phyloP scores from a whole-genome alignment of 2,329 filamentous ascomycete species.

The Cladophialophora carrionii region DNA sequence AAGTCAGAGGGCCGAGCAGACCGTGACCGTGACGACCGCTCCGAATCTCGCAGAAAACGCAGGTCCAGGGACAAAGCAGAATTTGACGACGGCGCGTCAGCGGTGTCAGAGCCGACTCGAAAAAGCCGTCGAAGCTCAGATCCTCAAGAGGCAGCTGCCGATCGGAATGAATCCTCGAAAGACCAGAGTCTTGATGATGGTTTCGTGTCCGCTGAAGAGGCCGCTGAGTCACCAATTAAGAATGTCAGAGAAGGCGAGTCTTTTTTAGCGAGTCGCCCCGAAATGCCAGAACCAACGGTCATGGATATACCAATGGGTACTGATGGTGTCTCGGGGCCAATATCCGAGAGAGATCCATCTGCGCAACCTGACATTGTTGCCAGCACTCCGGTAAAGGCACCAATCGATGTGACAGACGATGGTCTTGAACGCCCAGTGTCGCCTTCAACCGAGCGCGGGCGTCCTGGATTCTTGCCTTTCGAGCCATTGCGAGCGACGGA shows the following conservation, averaged over 20 bases:
- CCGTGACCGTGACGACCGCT: slow-evolving; percentile 45
- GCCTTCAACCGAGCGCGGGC: not conserved
- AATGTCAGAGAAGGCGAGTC: slow-evolving; percentile 50
- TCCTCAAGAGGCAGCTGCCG: slow-evolving; percentile 22
- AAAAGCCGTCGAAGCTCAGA: slow-evolving; percentile 22
- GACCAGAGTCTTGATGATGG: slow-evolving; percentile 37
- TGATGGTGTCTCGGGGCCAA: slow-evolving; percentile 53
- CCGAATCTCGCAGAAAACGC: slow-evolving; percentile 41
- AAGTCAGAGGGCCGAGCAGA: slow-evolving; percentile 45
- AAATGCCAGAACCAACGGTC: slow-evolving; percentile 57
- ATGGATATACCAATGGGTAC: slow-evolving; percentile 42
- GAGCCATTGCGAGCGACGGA: not conserved
- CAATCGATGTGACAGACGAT: not conserved
- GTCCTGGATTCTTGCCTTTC: not conserved
- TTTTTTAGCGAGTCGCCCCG: slow-evolving; percentile 69
- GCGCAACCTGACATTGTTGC: slow-evolving; percentile 21
- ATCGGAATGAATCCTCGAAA: slow-evolving; percentile 44
- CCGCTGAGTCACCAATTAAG: slow-evolving; percentile 14
- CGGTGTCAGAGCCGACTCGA: slow-evolving; percentile 19
- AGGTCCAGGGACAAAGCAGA: slow-evolving; percentile 30
- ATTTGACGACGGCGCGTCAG: slow-evolving; percentile 21
- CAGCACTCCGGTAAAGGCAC: slow-evolving; percentile 42
- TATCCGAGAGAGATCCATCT: slow-evolving; percentile 34
- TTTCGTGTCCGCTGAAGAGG: slow-evolving; percentile 38
- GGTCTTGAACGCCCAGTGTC: not conserved